These are phyloP conservation scores for Alternaria rosae DNA, from an alignment of 2,329 filamentous ascomycete genomes.

Conservation along the genomic window DNA sequence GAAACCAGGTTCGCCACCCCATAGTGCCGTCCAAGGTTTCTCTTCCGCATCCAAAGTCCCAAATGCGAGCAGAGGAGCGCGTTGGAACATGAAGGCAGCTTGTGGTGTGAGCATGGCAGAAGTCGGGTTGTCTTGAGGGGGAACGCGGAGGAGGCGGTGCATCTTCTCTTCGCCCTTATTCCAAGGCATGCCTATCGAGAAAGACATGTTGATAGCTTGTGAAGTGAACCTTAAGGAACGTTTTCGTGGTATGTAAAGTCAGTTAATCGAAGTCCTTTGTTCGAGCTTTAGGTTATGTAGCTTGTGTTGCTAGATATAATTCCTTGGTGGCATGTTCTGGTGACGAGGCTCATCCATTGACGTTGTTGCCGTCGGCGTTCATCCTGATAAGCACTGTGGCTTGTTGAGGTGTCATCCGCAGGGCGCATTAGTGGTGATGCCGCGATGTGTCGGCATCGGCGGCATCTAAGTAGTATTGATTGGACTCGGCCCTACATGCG, in stretches of 20 bases:
- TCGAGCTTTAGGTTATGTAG: neutral
- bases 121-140: slow-evolving; percentile 71
- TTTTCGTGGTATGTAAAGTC: neutral
- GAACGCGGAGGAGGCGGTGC: slow-evolving; percentile 67
- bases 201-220: slow-evolving; percentile 45
- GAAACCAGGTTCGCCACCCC: slow-evolving; percentile 77
- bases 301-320: neutral
- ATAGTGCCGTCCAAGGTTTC: slow-evolving; percentile 78
- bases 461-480: neutral
- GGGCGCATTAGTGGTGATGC: neutral
- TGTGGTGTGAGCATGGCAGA: slow-evolving; percentile 66
- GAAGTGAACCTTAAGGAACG: neutral
- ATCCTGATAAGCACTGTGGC: neutral
- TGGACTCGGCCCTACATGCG: neutral
- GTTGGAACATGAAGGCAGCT: slow-evolving; percentile 67
- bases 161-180: slow-evolving; percentile 73
- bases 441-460: neutral
- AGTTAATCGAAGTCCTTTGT: neutral
- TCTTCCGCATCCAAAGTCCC: slow-evolving; percentile 72
- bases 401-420: neutral
- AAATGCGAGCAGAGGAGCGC: slow-evolving; percentile 73
- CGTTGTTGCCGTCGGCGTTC: neutral
- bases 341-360: neutral
- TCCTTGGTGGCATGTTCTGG: neutral
- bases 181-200: slow-evolving; percentile 60